Evolutionary conservation across 2,329 filamentous ascomycete genomes (phyloP), one percentile per base, ranked within the genome.

Genomic region (Talaromyces sp.): DNA sequence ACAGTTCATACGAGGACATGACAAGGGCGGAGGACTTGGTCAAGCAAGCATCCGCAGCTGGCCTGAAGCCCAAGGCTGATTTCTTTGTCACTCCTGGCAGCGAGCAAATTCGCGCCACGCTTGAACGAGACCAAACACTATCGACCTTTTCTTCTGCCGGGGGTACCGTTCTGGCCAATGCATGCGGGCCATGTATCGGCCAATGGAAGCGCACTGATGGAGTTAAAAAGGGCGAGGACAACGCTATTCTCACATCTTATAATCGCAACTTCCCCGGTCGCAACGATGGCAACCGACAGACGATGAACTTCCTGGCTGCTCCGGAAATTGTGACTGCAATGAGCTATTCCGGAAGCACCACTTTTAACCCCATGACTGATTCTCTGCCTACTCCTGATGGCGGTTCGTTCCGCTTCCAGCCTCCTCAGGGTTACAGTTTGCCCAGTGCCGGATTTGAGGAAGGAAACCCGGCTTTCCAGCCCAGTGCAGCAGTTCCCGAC

Each of bases 1-100:
- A 99, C 83, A 96, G 91, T 75, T 98, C 95, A 2, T 99, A 98
- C 75, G 89, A 97, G 78, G 95, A 99, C 74, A 99, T 99, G 95
- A 96, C 93, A 38, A 89, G 93, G 63, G 91, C 93, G 14, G 93
- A 97, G 78, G 87, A 92, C 71, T 85, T 99, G 60, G 91, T 98
- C 61, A 93, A 93, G 76, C 93, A 97, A 75, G 95, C 95, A 10
- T 84, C 88, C 57, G 86, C 88, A 62, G 95, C 92, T n/a, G 95
- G 95, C 17, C 81, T 99, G 62, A 90, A 91, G 79, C 92, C 95
- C 43, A 91, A 89, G 69, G 86, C 91, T 2, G 89, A 93, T 71
- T 97, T 99, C 78, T 97, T 96, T 78, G 90, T 99, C 71, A 97
- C 95, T 0, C 95, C 95, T 1, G 95, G 95, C 46, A 96, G 91